Evolutionary conservation across 2,329 filamentous ascomycete genomes (phyloP), one percentile per base, ranked within the genome.

Genomic region (Cercospora zeae-maydis): DNA sequence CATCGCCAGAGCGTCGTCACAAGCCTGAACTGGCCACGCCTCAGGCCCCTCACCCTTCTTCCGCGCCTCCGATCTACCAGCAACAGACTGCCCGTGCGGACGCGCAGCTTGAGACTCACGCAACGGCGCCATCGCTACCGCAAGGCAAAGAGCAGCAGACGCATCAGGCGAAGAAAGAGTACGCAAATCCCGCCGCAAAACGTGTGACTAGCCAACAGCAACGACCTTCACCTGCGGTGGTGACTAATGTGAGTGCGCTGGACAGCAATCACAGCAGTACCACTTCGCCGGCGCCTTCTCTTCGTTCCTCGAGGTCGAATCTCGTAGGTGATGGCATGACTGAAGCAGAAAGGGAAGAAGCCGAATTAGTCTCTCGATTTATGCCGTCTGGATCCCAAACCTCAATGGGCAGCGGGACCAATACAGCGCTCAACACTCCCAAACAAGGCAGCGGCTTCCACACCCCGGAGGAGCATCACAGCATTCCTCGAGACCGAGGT

Each of bases 361-460:
- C 71, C 31, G 73, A 75, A 59, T 66, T 75, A 3, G 68, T 75
- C 7, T 75, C 73, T 9, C 69, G 71, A 16, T 75, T 75, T 61
- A 66, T 75, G 8, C 69, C 71, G 10, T 70, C 66, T 47, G 59
- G 66, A 16, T 74, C 73, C 9, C 71, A 75, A 59, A 72, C 73
- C 9, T 67, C 71, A 4, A 65, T 64, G 1, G 68, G 68, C 31
- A 74, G 71, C 56, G 71, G 71, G 16, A 59, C 56, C 10, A 73
- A 70, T 49, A 74, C 73, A 1, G 65, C 68, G 7, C 62, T 66
- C 30, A 72, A 68, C 49, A 74, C 73, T 0, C 72, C 72, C 0
- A 73, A 71, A 60, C 65, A 69, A 37, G 52, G 61, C 14, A 65
- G 63, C 34, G 66, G 63, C 27, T 71, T 73, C 49, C 71, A 73